Evolutionary conservation across 1,284 basidiomycete genomes (phyloP), one percentile per base, ranked within the genome.

Genomic region (Microbotryum lychnidis-dioicae): DNA sequence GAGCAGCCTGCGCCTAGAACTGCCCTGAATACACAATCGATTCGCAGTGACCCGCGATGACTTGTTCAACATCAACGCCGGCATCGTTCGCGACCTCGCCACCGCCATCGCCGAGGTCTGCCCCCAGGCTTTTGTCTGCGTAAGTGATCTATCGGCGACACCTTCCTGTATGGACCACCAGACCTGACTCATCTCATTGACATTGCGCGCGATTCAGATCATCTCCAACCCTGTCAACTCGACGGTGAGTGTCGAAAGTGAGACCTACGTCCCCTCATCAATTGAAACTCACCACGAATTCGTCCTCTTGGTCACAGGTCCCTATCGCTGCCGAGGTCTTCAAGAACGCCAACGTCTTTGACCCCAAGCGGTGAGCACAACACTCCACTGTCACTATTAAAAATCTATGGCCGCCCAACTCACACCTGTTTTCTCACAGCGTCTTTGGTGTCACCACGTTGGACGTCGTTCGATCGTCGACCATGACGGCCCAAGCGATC

Each of bases 1-100:
- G 16, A 42, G 37, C 12, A 37, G 37, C 37, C 37, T 16, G 37
- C 9, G 14, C 37, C 37, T 1, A 18, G 37, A 3, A 42, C 37
- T 42, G 16, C 18, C 37, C 1, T 8, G n/a, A 21, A 50, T 23
- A 21, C 10, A 18, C 48, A 0, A 27, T 49, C 48, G 10, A 27
- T 27, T 23, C 29, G 75, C 76, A 64, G 82, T 82, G 81, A 79
- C 77, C 71, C 83, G 92, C 78, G 93, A 96, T 75, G 89, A 93
- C 77, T 82, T 94, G 21, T 94, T 94, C 85, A 92, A 93, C 88
- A 93, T 92, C 83, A 99, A 99, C 78, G 96, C 91, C 67, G 90
- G 90, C 58, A 99, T 99, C 76, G 89, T 97, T 65, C 86, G 87
- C 70, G 90, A 91, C 75, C 85, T 98, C 65, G 94, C 93, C 49